Conservation (phyloP, 2,329 filamentous ascomycete genomes). For the Penicillium sp. region DNA sequence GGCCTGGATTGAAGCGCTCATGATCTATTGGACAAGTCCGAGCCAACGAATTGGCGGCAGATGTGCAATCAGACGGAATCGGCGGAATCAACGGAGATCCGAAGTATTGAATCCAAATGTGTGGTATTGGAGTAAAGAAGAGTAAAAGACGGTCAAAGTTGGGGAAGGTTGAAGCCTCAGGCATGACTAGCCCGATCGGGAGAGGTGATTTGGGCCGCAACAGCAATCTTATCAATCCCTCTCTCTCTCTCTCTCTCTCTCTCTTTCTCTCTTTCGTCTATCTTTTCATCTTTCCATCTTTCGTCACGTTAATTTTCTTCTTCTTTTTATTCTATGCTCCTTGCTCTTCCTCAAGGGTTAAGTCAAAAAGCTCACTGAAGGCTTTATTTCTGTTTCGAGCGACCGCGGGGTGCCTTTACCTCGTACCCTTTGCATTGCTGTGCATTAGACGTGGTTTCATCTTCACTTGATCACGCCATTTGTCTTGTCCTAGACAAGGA, state of each 20-base stretch:
- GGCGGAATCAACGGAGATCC: background rate
- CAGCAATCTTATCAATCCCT: constrained; percentile 14
- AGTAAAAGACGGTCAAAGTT: constrained; percentile 7
- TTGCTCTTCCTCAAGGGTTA: background rate
- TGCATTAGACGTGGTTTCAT: background rate
- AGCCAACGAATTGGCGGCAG: background rate
- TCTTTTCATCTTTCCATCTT: background rate
- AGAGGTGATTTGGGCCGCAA: constrained; percentile 27
- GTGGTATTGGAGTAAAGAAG: constrained; percentile 1
- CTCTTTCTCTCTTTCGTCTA: background rate
- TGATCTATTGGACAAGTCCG: background rate
- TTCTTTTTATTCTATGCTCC: background rate
- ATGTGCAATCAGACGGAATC: background rate
- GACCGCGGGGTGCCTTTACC: background rate
- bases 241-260: constrained; percentile 1
- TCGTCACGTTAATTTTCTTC: background rate
- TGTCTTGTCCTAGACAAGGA: background rate
- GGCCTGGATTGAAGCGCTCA: constrained; percentile 7
- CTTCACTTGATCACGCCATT: background rate
- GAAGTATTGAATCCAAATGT: background rate
- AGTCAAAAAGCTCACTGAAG: background rate
- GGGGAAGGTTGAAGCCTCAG: constrained; percentile 15
- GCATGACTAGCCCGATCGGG: constrained; percentile 25
- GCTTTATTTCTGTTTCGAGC: background rate
- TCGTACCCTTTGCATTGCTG: background rate